Conservation (phyloP, 2,329 filamentous ascomycete species). For the Neofusicoccum cordaticola region DNA sequence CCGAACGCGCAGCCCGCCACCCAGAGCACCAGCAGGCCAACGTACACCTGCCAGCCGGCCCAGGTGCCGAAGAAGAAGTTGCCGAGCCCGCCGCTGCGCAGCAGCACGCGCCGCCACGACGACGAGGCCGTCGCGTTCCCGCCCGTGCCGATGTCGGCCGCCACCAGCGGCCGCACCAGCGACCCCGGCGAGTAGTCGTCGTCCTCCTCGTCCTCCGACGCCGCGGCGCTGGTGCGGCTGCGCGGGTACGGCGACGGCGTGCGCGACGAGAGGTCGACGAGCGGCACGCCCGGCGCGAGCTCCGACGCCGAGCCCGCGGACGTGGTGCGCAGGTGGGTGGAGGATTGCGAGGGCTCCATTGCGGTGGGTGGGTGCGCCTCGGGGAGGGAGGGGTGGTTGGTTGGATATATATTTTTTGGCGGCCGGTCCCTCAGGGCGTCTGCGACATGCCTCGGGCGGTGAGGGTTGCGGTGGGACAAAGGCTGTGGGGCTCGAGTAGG, state of each 20-base stretch:
- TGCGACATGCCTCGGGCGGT: not conserved
- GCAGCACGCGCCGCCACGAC: slow-evolving; percentile 18
- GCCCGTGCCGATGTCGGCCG: slow-evolving; percentile 26
- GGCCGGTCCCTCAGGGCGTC: not conserved
- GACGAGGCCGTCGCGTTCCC: too few relatives aligned
- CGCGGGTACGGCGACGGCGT: slow-evolving; percentile 46
- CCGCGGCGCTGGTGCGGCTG: slow-evolving; percentile 41
- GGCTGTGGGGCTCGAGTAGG: not conserved
- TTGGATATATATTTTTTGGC: not conserved
- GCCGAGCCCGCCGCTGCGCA: slow-evolving; percentile 46
- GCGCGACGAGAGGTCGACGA: slow-evolving; percentile 44
- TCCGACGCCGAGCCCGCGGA: slow-evolving; percentile 37
- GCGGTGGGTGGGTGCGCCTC: not conserved
- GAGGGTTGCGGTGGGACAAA: not conserved
- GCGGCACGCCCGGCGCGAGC: slow-evolving; percentile 38
- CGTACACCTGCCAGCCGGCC: slow-evolving; percentile 48
- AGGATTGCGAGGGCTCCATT: slow-evolving; percentile 24
- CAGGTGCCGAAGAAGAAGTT: slow-evolving; percentile 48
- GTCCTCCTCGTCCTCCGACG: slow-evolving; percentile 49
- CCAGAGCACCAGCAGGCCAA: slow-evolving; percentile 49
- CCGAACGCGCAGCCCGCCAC: slow-evolving; percentile 48
- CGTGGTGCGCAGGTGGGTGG: slow-evolving; percentile 37
- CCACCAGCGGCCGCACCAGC: slow-evolving; percentile 37
- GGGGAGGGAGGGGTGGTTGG: not conserved
- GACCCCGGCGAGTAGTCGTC: slow-evolving; percentile 30